phyloP scores from a whole-genome alignment of 805 yeast genomes.

The Schizosaccharomyces cryophilus region DNA sequence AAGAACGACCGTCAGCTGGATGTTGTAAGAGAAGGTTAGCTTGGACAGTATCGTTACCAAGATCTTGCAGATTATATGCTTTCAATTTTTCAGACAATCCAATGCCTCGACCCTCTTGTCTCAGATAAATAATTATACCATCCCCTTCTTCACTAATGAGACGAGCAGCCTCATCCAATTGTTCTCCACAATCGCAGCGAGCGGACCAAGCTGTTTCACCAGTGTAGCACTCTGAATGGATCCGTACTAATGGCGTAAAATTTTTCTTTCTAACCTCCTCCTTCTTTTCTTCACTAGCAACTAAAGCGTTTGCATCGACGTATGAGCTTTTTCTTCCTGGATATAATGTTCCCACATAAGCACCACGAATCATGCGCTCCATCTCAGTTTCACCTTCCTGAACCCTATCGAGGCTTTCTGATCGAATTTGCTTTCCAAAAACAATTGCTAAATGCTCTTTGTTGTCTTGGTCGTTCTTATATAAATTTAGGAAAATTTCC shows the following conservation, averaged over 20 bases:
- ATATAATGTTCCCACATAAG: slow-evolving; percentile 67
- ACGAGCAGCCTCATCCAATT: slow-evolving; percentile 91
- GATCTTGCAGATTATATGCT: slow-evolving; percentile 86
- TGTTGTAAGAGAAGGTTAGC: slow-evolving; percentile 81
- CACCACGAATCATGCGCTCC: slow-evolving; percentile 96
- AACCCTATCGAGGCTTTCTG: slow-evolving; percentile 39
- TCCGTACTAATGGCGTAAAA: slow-evolving; percentile 35
- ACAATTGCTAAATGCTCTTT: slow-evolving; percentile 95
- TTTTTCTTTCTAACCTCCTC: slow-evolving; percentile 1
- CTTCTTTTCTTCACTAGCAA: slow-evolving; percentile 5
- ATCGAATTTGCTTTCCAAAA: slow-evolving; percentile 76
- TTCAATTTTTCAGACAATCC: slow-evolving; percentile 94
- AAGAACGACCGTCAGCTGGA: slow-evolving; percentile 94
- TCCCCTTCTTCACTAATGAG: slow-evolving; percentile 67
- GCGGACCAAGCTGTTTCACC: slow-evolving; percentile 99
- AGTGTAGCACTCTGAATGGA: slow-evolving; percentile 93
- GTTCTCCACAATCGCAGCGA: slow-evolving; percentile 97
- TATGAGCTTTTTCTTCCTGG: slow-evolving; percentile 55
- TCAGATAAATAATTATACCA: slow-evolving; percentile 82
- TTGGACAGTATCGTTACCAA: slow-evolving; percentile 96
- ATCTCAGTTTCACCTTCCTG: slow-evolving; percentile 56
- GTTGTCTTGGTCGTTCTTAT: slow-evolving; percentile 60
- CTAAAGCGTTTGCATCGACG: slow-evolving; percentile 5
- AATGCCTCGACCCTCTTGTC: slow-evolving; percentile 97
- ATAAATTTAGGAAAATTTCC: slow-evolving; percentile 76